phyloP scores from a whole-genome alignment of 2,329 filamentous ascomycete genomes.

The Trichoderma oligosporum region DNA sequence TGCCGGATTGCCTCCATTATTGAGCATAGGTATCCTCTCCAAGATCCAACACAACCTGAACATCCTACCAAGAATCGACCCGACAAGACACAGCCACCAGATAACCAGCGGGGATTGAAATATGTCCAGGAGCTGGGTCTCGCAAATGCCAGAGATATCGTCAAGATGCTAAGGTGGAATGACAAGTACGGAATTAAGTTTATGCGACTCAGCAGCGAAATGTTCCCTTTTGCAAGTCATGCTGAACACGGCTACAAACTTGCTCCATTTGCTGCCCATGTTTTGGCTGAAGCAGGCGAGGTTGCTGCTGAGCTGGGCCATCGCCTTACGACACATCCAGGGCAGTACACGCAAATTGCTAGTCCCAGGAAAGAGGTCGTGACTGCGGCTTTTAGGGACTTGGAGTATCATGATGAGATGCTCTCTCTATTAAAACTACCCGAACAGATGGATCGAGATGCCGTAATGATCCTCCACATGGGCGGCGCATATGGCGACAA shows the following conservation, averaged over 20 bases:
- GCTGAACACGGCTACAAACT: conserved; percentile 81
- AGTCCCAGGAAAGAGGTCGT: conserved; percentile 78
- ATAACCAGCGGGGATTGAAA: conserved; percentile 61
- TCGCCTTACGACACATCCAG: conserved; percentile 83
- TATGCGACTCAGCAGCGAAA: conserved; percentile 86
- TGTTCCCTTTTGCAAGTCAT: conserved; percentile 96
- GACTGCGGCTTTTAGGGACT: conserved; percentile 69
- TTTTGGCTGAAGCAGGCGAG: conserved; percentile 69
- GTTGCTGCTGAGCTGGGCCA: conserved; percentile 77
- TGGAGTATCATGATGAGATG: conserved; percentile 86
- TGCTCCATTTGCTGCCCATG: conserved; percentile 75
- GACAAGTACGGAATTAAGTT: conserved; percentile 89
- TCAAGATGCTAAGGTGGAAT: conserved; percentile 89
- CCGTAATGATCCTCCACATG: conserved; percentile 93
- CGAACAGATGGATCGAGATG: conserved; percentile 74
- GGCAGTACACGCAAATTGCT: conserved; percentile 88
- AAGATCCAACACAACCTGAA: conserved; percentile 69
- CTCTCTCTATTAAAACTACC: conserved; percentile 72
- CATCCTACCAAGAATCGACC: conserved; percentile 84
- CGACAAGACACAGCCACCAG: conserved; percentile 66
- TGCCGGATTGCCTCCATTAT: conserved; percentile 88
- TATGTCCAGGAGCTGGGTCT: conserved; percentile 76
- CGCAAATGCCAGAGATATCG: conserved; percentile 76
- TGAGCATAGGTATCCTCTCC: conserved; percentile 79
- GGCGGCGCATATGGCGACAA: conserved; percentile 90